Evolutionary conservation across 2,329 filamentous ascomycete species (phyloP).

Genomic region (Aspergillus bombycis): DNA sequence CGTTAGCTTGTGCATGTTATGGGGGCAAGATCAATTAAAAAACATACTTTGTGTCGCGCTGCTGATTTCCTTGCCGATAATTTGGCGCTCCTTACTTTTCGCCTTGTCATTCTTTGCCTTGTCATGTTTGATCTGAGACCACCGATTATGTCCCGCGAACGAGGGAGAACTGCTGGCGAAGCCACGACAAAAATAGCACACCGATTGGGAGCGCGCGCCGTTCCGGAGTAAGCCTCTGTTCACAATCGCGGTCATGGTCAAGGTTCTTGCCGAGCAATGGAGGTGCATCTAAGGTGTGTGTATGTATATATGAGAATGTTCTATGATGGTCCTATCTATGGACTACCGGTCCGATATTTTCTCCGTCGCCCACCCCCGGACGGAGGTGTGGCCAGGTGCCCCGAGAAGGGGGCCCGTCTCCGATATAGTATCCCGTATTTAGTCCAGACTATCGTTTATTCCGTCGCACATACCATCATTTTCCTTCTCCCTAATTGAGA

Average conservation of each 20-base stretch:
- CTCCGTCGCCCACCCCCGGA: constrained; percentile 32
- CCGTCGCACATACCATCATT: not conserved
- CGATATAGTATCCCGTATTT: constrained; percentile 3
- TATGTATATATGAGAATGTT: not conserved
- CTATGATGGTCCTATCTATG: constrained; percentile 16
- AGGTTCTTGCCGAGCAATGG: not conserved
- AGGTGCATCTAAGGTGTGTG: not conserved
- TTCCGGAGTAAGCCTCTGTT: constrained; percentile 24
- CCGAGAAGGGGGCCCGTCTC: constrained; percentile 19
- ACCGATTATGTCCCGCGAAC: constrained; percentile 80
- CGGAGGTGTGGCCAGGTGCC: constrained; percentile 24
- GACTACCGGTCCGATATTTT: constrained; percentile 33
- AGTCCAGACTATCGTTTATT: not conserved
- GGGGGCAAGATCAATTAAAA: not conserved
- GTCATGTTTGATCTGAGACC: constrained; percentile 95
- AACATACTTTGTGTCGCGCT: constrained; percentile 71
- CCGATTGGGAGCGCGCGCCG: constrained; percentile 14
- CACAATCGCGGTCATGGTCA: constrained; percentile 31
- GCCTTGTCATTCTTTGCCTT: constrained; percentile 80
- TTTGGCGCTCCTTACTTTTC: constrained; percentile 71
- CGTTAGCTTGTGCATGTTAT: constrained; percentile 15
- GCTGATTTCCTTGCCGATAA: constrained; percentile 72
- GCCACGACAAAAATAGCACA: constrained; percentile 42
- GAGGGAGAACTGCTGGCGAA: constrained; percentile 52
- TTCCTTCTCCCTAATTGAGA: constrained; percentile 8